Evolutionary conservation across 805 yeast species (phyloP).

Genomic region (Yarrowia osloensis): DNA sequence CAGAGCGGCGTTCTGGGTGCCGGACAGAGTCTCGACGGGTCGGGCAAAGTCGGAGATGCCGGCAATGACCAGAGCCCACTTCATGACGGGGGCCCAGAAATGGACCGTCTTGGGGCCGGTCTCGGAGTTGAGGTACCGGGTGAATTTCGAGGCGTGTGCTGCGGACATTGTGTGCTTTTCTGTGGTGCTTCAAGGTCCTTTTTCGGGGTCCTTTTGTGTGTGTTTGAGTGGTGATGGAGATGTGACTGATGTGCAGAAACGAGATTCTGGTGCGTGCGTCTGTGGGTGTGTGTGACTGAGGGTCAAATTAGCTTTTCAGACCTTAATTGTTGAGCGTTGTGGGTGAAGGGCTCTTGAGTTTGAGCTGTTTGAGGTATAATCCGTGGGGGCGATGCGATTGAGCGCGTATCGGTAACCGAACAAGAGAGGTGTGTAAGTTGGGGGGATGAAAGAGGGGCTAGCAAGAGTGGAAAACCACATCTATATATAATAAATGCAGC

Average conservation of each 20-base stretch:
- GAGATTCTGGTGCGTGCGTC: not conserved
- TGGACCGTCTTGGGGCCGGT: slow-evolving; percentile 98
- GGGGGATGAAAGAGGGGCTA: not conserved
- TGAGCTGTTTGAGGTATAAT: not conserved
- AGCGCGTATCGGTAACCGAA: not conserved
- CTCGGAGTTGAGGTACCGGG: slow-evolving; percentile 74
- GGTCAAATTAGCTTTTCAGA: slow-evolving; percentile 20
- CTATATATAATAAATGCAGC: not conserved
- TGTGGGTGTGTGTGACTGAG: not conserved
- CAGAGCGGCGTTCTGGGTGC: slow-evolving; percentile 84
- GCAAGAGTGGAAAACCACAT: not conserved
- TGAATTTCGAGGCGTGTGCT: slow-evolving; percentile 47
- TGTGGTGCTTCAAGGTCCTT: not conserved
- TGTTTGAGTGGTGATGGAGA: not conserved
- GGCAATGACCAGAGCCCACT: slow-evolving; percentile 91
- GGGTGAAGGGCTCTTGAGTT: not conserved
- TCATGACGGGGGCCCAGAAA: slow-evolving; percentile 71
- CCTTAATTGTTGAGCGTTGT: slow-evolving; percentile 20
- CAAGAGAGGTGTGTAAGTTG: not conserved
- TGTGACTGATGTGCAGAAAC: not conserved
- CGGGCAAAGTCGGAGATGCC: slow-evolving; percentile 84
- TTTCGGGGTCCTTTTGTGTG: not conserved
- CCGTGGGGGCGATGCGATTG: not conserved
- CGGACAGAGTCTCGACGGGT: slow-evolving; percentile 89
- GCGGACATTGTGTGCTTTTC: slow-evolving; percentile 22